These are phyloP conservation scores for Neohortaea acidophila DNA, from an alignment of 495 filamentous ascomycete genomes.

Conservation along the genomic window DNA sequence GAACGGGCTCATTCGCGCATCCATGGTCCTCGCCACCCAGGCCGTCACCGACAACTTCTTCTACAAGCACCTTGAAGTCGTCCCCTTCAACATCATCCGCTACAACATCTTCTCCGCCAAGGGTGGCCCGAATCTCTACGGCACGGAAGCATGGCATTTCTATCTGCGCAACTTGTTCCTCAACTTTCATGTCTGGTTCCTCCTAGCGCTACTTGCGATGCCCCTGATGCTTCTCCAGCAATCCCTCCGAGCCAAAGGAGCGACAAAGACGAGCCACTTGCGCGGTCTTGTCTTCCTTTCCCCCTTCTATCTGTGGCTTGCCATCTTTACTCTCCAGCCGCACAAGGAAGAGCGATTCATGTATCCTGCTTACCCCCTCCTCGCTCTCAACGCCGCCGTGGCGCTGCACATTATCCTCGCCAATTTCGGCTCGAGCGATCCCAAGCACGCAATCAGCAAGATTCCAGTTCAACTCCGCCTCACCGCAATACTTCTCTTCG, in stretches of 20 bases:
- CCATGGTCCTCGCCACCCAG: conserved; percentile 57
- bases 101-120: conserved; percentile 76
- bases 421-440: conserved; percentile 53
- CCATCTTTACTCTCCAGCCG: conserved; percentile 76
- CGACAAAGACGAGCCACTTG: conserved; percentile 36
- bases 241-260: conserved; percentile 27
- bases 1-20: conserved; percentile 50
- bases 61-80: conserved; percentile 59
- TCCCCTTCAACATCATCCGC: conserved; percentile 81
- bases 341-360: conserved; percentile 99
- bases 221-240: conserved; percentile 44
- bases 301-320: conserved; percentile 91
- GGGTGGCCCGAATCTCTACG: conserved; percentile 89
- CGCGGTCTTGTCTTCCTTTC: conserved; percentile 60
- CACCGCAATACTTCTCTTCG: conserved; percentile 37
- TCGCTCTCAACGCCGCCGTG: conserved; percentile 85
- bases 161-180: conserved; percentile 82
- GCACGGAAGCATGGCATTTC: conserved; percentile 93
- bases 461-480: conserved; percentile 60
- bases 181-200: conserved; percentile 92
- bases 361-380: conserved; percentile 86
- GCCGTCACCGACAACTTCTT: conserved; percentile 60
- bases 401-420: conserved; percentile 62
- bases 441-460: conserved; percentile 45
- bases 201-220: conserved; percentile 59